phyloP scores from a whole-genome alignment of 805 yeast genomes.

The Barnettozyma botsteinii region DNA sequence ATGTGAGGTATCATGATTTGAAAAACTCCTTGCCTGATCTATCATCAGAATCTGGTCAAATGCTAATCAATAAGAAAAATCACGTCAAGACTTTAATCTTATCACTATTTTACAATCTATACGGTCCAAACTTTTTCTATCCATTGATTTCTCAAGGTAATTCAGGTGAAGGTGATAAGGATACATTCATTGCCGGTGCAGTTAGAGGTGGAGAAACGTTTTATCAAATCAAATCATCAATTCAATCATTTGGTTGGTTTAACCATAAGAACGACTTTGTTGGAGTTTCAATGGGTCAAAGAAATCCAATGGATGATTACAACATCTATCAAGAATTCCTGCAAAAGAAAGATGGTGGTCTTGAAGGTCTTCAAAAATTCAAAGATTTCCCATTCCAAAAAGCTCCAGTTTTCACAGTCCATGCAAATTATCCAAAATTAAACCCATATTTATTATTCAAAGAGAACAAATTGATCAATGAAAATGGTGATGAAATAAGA shows the following conservation, averaged over 20 bases:
- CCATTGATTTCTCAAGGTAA: conserved; percentile 65
- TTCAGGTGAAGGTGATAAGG: conserved; percentile 80
- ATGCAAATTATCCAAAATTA: conserved; percentile 33
- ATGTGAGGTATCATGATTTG: conserved; percentile 51
- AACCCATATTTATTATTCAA: conserved; percentile 28
- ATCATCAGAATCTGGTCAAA: conserved; percentile 65
- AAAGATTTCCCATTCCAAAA: conserved; percentile 10
- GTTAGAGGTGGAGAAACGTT: conserved; percentile 26
- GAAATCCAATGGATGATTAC: conserved; percentile 60
- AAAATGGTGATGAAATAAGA: conserved; percentile 20
- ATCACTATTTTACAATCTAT: conserved; percentile 57
- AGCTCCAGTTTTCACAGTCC: conserved; percentile 30
- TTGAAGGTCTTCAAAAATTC: conserved; percentile 10
- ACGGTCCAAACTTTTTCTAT: conserved; percentile 63
- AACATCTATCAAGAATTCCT: conserved; percentile 10
- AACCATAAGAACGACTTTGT: conserved; percentile 33
- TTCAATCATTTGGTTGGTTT: conserved; percentile 25
- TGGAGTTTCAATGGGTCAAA: conserved; percentile 80
- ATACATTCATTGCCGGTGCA: conserved; percentile 69
- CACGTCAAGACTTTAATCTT: conserved; percentile 56
- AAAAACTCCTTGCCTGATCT: conserved; percentile 63
- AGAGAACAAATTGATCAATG: conserved; percentile 16
- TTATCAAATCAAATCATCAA: conserved; percentile 41
- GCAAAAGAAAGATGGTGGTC: neutral
- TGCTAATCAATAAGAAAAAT: conserved; percentile 51